Percentiles rank a stretch among this genome's conserved stretches.
Evolutionary conservation across 2,329 filamentous ascomycete genomes (phyloP).

Genomic region (Fusarium hainanense): DNA sequence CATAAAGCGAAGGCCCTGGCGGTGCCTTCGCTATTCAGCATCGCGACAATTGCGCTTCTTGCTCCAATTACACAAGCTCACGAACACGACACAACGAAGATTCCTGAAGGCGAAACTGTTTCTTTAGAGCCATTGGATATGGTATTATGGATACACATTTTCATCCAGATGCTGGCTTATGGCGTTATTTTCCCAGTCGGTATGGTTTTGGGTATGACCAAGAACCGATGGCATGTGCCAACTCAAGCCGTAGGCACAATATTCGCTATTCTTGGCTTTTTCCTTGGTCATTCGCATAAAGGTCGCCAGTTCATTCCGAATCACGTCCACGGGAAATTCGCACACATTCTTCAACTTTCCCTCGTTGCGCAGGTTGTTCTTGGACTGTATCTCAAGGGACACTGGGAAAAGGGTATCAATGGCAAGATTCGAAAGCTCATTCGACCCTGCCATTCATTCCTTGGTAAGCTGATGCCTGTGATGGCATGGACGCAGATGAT

Average conservation of each 20-base stretch:
- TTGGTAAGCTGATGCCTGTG: conserved; percentile 89
- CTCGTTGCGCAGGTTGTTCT: conserved; percentile 80
- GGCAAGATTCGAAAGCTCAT: conserved; percentile 79
- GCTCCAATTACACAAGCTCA: conserved; percentile 52
- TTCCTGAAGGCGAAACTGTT: conserved; percentile 75
- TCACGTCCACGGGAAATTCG: conserved; percentile 86
- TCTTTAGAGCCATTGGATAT: conserved; percentile 83
- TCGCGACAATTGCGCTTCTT: conserved; percentile 43
- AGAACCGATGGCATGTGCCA: conserved; percentile 94
- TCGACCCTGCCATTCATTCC: conserved; percentile 78
- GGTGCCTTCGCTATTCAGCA: conserved; percentile 28
- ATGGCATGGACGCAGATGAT: conserved; percentile 93
- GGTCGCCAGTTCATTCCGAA: conserved; percentile 81
- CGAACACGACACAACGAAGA: conserved; percentile 62
- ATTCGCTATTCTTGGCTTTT: conserved; percentile 85
- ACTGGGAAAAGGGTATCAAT: conserved; percentile 86
- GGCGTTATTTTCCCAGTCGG: conserved; percentile 92
- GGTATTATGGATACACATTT: conserved; percentile 93
- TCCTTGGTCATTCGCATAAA: conserved; percentile 89
- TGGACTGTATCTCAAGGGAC: conserved; percentile 88
- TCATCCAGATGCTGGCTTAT: conserved; percentile 87
- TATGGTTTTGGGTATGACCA: conserved; percentile 93
- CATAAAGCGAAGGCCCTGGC: conserved; percentile 24
- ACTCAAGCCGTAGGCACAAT: conserved; percentile 79
- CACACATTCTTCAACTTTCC: conserved; percentile 82